Evolutionary conservation across 805 yeast species (phyloP), one percentile per base, ranked within the genome.

Genomic region (Saccharomycopsis fermentans): DNA sequence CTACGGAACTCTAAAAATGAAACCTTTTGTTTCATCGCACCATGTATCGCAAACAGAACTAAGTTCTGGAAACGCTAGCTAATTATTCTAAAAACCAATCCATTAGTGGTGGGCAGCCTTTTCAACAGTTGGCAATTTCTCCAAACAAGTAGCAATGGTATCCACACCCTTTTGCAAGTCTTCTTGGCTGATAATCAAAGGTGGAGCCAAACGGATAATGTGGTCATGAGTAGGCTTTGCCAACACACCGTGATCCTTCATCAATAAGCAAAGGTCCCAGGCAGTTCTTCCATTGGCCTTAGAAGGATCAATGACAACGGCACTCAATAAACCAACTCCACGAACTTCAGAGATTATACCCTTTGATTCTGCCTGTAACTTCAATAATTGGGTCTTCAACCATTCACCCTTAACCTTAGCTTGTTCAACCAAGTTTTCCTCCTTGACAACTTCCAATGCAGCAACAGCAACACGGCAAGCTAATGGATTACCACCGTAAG

Each of bases 161-260:
- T 81, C 85, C 57, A 90, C 85, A 68, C 97, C 97, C 73, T 81
- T 84, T 64, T 81, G 72, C 67, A 92, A 77, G 69, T 92, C 97
- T 67, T 86, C 92, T 69, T 90, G 85, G 35, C 91, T 81, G 64
- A 92, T 92, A 47, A 90, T 95, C 71, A 92, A 77, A 26, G 98
- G 97, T 59, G 98, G 98, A 11, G 98, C 97, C 70, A 92, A 78
- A 77, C 98, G 86, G 69, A 92, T 91, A 67, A 92, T 91, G 72
- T 90, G 86, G 66, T 90, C 96, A 71, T 92, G 98, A 1, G 98
- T 91, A 64, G 97, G 98, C 75, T 91, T 92, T 63, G 98, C 97
- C 68, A 91, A 77, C 16, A 92, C 86, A 60, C 98, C 98, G 62
- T 82, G 76, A 57, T 87, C 83, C 73, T 87, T 90, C 94, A 92